Conservation (phyloP, 352 stramenopile genomes). For the Pythium aristosporum region DNA sequence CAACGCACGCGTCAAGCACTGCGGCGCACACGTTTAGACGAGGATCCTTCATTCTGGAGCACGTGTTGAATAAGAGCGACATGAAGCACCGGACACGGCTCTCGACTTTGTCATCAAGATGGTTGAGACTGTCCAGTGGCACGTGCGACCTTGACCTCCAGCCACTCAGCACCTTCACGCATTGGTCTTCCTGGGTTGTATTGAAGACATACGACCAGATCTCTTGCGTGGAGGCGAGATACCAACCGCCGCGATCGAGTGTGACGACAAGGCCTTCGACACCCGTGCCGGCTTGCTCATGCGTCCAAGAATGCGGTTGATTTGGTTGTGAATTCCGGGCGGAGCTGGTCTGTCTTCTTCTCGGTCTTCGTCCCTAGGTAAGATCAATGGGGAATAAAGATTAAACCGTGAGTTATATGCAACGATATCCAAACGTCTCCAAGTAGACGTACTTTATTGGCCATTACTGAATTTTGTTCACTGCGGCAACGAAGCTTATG, state of each 20-base stretch:
- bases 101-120: neutral
- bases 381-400: too few species aligned
- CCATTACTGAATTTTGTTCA: too few species aligned
- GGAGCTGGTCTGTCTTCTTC: constrained; percentile 7
- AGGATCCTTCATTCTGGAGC: neutral
- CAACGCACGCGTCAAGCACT: neutral
- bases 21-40: neutral
- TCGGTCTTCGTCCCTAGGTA: too few species aligned
- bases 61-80: constrained; percentile 3
- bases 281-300: constrained; percentile 3
- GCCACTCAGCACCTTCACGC: constrained; percentile 31
- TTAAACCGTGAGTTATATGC: too few species aligned
- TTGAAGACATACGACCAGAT: constrained; percentile 36
- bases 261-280: constrained; percentile 16
- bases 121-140: neutral
- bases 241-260: constrained; percentile 34
- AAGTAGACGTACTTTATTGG: too few species aligned
- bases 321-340: constrained; percentile 24
- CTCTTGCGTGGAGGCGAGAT: constrained; percentile 29
- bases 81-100: neutral
- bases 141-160: constrained; percentile 5
- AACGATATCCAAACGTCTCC: too few species aligned
- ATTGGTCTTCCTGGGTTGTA: constrained; percentile 29
- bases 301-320: constrained; percentile 23
- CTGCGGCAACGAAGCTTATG: too few species aligned